A percentile compares a stretch with the other conserved stretches of the same genome.
Conservation (phyloP, 768 basidiomycete species). For the Sarcomyxa edulis region DNA sequence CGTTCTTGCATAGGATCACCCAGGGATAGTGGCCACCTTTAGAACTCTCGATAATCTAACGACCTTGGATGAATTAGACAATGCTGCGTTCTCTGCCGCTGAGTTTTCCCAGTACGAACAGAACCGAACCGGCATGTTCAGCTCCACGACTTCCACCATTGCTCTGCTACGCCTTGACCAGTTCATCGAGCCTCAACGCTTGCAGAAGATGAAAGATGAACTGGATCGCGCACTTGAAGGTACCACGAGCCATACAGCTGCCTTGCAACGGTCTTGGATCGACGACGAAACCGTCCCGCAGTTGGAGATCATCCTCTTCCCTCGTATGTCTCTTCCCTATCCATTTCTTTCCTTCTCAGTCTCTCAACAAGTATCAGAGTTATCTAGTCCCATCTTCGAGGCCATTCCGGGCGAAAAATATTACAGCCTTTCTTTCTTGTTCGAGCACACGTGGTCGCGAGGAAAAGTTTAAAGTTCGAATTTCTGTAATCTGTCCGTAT, state of each 20-base stretch:
- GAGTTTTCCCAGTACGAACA: neutral
- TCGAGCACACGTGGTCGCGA: too few species aligned
- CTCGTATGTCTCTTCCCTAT: too few species aligned
- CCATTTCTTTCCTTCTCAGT: too few species aligned
- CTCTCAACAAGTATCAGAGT: too few species aligned
- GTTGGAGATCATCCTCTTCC: conserved; percentile 5
- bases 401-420: too few species aligned
- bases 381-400: too few species aligned
- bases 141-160: conserved; percentile 6
- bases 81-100: neutral
- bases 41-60: neutral
- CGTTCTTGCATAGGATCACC: too few species aligned
- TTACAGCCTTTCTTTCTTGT: too few species aligned
- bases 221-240: conserved; percentile 3
- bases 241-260: neutral
- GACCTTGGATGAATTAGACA: neutral
- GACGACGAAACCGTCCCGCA: conserved; percentile 4
- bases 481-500: too few species aligned
- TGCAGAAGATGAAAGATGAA: conserved; percentile 1
- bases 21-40: too few species aligned
- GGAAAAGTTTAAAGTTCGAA: too few species aligned
- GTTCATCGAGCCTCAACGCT: neutral
- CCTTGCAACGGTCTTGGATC: conserved; percentile 5
- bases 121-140: conserved; percentile 6
- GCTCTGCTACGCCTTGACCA: conserved; percentile 5